Evolutionary conservation across 352 stramenopile species (phyloP), one percentile per base, ranked within the genome.

Genomic region (Phytophthora idaei): DNA sequence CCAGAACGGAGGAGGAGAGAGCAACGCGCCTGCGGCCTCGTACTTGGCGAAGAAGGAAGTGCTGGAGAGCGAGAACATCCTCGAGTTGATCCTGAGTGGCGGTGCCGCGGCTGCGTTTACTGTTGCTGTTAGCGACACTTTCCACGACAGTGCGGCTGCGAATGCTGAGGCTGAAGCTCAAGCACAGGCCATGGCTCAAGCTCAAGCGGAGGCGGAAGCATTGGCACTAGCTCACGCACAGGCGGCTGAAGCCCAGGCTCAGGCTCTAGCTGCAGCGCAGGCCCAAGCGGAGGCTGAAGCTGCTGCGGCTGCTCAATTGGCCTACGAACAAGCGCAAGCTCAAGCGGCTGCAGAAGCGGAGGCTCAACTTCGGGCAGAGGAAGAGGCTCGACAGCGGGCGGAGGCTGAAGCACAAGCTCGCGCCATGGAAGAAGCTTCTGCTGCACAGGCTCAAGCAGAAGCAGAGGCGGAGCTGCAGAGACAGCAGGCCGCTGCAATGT

Each of bases 31-130:
- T 85, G 94, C 25, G 51, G 61, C 10, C 67, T 94, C 67, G 32
- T 99, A 99, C 71, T 55, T 87, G 14, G 89, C 81, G 9, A 81
- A 85, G 52, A 80, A 84, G 58, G 76, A 77, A 29, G 44, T 93
- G 50, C 48, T 93, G 6, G 83, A 93, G 51, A 89, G 79, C 36
- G 78, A 90, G 27, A 82, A 81, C 50, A 75, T 89, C 36, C 37
- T 93, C 15, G 61, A 78, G 14, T 57, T 76, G 15, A 84, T 90
- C 59, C 66, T 80, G 45, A 83, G 73, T 57, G 57, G 66, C n/a
- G 51, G 60, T 2, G 58, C 64, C 44, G 59, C 63, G 28, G 53
- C 52, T n/a, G 45, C 50, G 32, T 59, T 64, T 42, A 51, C 69
- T 11, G 45, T 54, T 41, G 57, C 56, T 9, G 53, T 51, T 12